These are phyloP conservation scores for Kwoniella bestiolae DNA, from an alignment of 768 basidiomycete genomes.

Conservation along the genomic window DNA sequence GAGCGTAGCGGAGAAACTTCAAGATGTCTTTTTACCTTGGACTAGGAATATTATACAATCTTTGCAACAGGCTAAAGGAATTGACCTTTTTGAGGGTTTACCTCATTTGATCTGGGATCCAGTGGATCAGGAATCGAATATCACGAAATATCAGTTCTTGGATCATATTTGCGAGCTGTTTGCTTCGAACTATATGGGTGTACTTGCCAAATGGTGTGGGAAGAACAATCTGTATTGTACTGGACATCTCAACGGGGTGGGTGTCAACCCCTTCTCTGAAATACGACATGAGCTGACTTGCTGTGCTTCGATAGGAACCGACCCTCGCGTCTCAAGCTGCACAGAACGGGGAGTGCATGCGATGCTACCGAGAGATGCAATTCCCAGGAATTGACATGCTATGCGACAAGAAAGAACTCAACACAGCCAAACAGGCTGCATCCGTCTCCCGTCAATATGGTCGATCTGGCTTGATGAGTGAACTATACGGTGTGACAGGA, in stretches of 20 bases:
- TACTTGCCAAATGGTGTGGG: constrained; percentile 38
- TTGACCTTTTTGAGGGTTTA: constrained; percentile 32
- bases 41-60: constrained; percentile 24
- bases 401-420: constrained; percentile 39
- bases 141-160: constrained; percentile 30
- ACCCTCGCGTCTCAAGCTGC: constrained; percentile 34
- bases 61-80: constrained; percentile 21
- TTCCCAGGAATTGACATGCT: constrained; percentile 48
- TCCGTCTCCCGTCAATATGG: constrained; percentile 41
- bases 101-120: constrained; percentile 43
- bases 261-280: neutral
- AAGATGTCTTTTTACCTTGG: constrained; percentile 46
- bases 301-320: constrained; percentile 24
- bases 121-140: constrained; percentile 17
- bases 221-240: constrained; percentile 29
- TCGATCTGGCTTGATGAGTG: constrained; percentile 34
- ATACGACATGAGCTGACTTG: no score
- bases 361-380: constrained; percentile 45
- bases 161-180: constrained; percentile 42
- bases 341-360: constrained; percentile 39
- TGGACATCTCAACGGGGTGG: constrained; percentile 36
- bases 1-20: constrained; percentile 14
- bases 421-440: constrained; percentile 43
- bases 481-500: constrained; percentile 43
- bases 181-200: constrained; percentile 27